Conservation (phyloP, 106 monocot genomes). For the Allium sativum region DNA sequence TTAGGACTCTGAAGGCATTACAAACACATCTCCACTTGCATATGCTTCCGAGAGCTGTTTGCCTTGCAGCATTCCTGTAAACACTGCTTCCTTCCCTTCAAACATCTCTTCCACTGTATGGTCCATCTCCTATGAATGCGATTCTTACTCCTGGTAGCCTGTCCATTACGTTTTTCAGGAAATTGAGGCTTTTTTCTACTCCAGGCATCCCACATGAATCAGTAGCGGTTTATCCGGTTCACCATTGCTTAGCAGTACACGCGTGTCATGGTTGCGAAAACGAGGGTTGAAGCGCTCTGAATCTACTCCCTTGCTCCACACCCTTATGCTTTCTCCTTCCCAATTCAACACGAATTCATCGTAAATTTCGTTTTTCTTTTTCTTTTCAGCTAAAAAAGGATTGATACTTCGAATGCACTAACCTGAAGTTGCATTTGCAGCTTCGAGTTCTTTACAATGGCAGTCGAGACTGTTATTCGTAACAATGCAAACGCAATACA, state of each 20-base stretch:
- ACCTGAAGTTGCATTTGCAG: constrained; percentile 55
- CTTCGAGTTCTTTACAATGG: constrained; percentile 71
- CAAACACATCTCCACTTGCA: constrained; percentile 77
- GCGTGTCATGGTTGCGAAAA: constrained; percentile 61
- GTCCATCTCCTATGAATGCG: constrained; percentile 89
- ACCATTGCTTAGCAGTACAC: constrained; percentile 64
- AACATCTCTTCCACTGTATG: constrained; percentile 96
- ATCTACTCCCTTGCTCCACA: constrained; percentile 97
- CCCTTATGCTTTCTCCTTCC: constrained; percentile 71
- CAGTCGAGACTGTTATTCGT: too few relatives aligned
- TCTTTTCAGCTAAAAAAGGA: too few relatives aligned
- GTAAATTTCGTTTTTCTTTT: too few relatives aligned
- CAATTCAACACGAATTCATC: neutral
- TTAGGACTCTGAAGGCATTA: constrained; percentile 93
- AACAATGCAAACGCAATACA: too few relatives aligned
- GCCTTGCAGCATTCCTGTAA: constrained; percentile 92
- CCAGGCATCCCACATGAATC: constrained; percentile 90
- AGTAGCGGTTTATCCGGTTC: constrained; percentile 85
- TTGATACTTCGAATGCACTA: neutral
- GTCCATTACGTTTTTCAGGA: constrained; percentile 94
- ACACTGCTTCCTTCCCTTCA: constrained; percentile 64
- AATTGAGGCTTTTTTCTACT: constrained; percentile 89
- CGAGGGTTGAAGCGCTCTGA: constrained; percentile 83
- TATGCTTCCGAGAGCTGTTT: constrained; percentile 92
- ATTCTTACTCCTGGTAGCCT: constrained; percentile 76